Evolutionary conservation across 768 basidiomycete species (phyloP), one percentile per base, ranked within the genome.

Genomic region (Pulveroboletus frians): DNA sequence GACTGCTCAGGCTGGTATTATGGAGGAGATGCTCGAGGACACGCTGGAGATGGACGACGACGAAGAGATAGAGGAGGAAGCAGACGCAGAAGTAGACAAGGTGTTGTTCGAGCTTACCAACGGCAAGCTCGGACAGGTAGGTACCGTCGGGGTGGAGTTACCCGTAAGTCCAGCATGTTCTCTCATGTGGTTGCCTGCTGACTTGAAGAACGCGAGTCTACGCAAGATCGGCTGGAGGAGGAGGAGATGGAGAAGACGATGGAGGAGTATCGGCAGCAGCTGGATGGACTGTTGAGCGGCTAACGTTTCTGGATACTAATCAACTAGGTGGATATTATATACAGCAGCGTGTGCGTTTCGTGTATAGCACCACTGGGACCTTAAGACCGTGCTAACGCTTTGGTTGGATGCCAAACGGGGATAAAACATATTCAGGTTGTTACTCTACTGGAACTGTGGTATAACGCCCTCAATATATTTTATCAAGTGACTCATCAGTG

Each of bases 21-120:
- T 98, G 81, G 90, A 92, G 58, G 96, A 99, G 67, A 98, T 98
- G 96, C 71, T 99, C 46, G 92, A 93, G 52, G 94, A 96, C 59
- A 90, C 84, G 38, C 72, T 99, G 21, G 86, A 92, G 40, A 75
- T 92, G 68, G 92, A 94, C 4, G 92, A 95, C 41, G 94, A 96
- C 38, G 93, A 95, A 54, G 95, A 94, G 58, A 68, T 98, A 27
- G 90, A 92, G 60, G 93, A 94, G 57, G 96, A 99, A 69, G 96
- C 96, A 4, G 93, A 97, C 59, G 91, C 83, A 10, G 96, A 99
- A 65, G 91, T 99, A 9, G 96, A 99, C 64, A 96, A 94, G 65
- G 89, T 99, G 13, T 66, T 99, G 34, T 97, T 86, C 59, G 93
- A 97, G 49, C 76, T 99, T 51, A 99, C 96, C 9, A 84, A 97